Conservation (phyloP, 129 eudicot genomes). For the Saposhnikovia divaricata region DNA sequence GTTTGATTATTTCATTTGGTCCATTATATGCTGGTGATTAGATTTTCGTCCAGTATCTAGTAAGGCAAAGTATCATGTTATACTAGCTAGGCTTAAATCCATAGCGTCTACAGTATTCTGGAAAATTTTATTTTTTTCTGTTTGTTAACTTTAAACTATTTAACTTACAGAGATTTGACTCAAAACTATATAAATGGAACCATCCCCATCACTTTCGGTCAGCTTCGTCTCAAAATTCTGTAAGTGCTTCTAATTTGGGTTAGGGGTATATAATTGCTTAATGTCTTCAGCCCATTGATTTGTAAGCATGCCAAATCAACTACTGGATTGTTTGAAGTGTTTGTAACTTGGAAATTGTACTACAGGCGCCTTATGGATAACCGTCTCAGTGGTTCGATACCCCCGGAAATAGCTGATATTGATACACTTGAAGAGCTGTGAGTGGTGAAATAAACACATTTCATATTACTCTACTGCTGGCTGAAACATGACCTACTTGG, state of each 20-base stretch:
- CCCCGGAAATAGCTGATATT: constrained; percentile 63
- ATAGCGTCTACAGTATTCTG: neutral
- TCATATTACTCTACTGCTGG: neutral
- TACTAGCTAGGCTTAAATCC: neutral
- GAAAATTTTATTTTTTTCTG: neutral
- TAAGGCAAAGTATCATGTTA: neutral
- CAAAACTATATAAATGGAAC: constrained; percentile 72
- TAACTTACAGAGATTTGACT: constrained; percentile 55
- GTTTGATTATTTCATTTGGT: too few relatives aligned
- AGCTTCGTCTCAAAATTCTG: constrained; percentile 50
- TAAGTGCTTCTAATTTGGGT: constrained; percentile 27
- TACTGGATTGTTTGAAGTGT: neutral
- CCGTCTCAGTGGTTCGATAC: constrained; percentile 63
- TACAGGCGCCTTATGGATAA: constrained; percentile 66
- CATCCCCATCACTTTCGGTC: constrained; percentile 44
- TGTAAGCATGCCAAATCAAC: neutral
- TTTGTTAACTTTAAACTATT: neutral
- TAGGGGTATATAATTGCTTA: neutral
- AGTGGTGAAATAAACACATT: neutral
- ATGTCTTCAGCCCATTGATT: neutral
- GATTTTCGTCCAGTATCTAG: neutral
- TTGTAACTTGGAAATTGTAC: constrained; percentile 8
- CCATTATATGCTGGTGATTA: too few relatives aligned
- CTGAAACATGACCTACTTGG: neutral
- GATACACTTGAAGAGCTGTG: constrained; percentile 45